Conservation (phyloP, 2,329 filamentous ascomycete genomes). For the Verticillium tricorpus region DNA sequence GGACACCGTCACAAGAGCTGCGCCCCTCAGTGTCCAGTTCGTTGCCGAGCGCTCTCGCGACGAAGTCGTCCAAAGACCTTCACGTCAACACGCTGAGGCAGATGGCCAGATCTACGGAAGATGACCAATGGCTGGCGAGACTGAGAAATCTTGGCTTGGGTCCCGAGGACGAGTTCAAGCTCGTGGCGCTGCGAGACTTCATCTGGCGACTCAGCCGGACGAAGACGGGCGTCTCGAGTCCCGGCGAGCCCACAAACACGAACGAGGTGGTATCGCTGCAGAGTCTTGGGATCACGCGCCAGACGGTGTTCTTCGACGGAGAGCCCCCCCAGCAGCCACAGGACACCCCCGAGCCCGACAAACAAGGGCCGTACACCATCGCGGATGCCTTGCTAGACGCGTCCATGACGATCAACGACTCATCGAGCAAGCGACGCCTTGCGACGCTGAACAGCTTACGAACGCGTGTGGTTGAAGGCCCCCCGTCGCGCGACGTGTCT, state of each 20-base stretch:
- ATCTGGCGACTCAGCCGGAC: slow-evolving; percentile 81
- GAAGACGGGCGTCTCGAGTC: slow-evolving; percentile 50
- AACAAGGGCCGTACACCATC: slow-evolving; percentile 66
- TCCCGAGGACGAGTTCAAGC: slow-evolving; percentile 81
- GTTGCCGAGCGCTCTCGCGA: slow-evolving; percentile 45
- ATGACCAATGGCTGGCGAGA: slow-evolving; percentile 87
- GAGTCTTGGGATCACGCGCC: slow-evolving; percentile 70
- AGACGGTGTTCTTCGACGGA: slow-evolving; percentile 91
- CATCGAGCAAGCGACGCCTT: slow-evolving; percentile 48
- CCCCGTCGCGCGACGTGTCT: slow-evolving; percentile 18
- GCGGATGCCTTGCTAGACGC: slow-evolving; percentile 88
- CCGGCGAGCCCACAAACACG: slow-evolving; percentile 39
- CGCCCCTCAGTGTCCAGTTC: slow-evolving; percentile 61
- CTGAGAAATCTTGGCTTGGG: slow-evolving; percentile 79
- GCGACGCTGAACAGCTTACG: slow-evolving; percentile 40
- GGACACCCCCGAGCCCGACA: slow-evolving; percentile 25
- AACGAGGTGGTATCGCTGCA: slow-evolving; percentile 72
- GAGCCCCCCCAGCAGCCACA: slow-evolving; percentile 45
- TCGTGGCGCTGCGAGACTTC: slow-evolving; percentile 82
- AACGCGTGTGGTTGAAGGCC: slow-evolving; percentile 18
- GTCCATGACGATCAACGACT: slow-evolving; percentile 78
- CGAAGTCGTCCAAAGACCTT: slow-evolving; percentile 52
- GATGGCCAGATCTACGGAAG: slow-evolving; percentile 78
- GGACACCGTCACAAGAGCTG: slow-evolving; percentile 70
- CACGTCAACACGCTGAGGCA: slow-evolving; percentile 55